A percentile compares a stretch with the other conserved stretches of the same genome.
Conservation (phyloP, 129 eudicot genomes). For the Arctium minus region DNA sequence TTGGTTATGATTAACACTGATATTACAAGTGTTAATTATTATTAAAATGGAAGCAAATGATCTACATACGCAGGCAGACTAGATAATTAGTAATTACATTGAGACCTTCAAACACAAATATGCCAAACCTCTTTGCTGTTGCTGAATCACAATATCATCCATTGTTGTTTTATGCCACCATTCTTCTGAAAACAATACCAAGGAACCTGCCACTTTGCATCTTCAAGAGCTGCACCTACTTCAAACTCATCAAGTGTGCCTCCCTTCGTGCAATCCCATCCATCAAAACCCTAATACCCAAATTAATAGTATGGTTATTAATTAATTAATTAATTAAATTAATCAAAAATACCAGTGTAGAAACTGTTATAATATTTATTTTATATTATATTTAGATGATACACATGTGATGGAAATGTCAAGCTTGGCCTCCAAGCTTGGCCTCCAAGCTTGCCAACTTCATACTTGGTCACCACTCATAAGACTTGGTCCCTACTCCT, state of each 20-base stretch:
- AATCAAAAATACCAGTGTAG: slow-evolving; percentile 46
- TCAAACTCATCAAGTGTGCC: slow-evolving; percentile 88
- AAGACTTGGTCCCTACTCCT: no score
- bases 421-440: no score
- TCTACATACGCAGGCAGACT: no score
- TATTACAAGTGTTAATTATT: no score
- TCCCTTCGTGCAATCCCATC: slow-evolving; percentile 12
- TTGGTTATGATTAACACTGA: no score
- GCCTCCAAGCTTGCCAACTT: no score
- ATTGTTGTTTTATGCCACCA: neutral
- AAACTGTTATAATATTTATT: no score
- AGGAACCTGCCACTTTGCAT: slow-evolving; percentile 81
- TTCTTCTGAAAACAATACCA: slow-evolving; percentile 57
- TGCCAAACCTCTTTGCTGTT: neutral
- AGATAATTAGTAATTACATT: neutral
- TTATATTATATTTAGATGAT: no score
- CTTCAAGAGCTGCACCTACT: slow-evolving; percentile 87
- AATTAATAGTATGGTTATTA: neutral
- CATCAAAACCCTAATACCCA: no score
- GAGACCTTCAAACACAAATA: neutral
- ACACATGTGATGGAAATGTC: no score
- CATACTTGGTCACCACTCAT: no score
- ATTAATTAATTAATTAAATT: no score
- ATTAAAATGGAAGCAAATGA: neutral
- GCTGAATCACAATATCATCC: neutral